Evolutionary conservation across 2,329 filamentous ascomycete species (phyloP), one percentile per base, ranked within the genome.

Genomic region (Escovopsis sp.): DNA sequence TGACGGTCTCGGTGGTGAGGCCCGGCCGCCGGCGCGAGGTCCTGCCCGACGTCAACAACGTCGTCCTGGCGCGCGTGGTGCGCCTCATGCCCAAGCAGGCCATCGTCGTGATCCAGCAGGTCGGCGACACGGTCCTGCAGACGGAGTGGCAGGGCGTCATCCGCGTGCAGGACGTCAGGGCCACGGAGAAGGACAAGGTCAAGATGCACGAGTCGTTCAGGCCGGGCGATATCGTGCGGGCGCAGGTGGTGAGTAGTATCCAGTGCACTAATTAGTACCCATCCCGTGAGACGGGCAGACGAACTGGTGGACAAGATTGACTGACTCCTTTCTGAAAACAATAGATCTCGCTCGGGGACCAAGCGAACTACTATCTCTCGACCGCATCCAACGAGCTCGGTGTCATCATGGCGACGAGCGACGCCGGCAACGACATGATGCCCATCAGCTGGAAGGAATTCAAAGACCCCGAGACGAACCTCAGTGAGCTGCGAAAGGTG

Each of bases 361-460:
- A 96, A 65, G 79, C 83, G 40, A 94, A 85, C 55, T 98, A 96
- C 60, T 98, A 95, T 60, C 72, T 94, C n/a, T 84, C 81, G 26
- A 98, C 91, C 1, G 86, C 87, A 26, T 77, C 77, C 51, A 96
- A 98, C 61, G 84, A 94, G 58, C 70, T 94, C 35, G 91, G 91
- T 3, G 89, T 96, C 45, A 84, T 98, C 34, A 85, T 96, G 78
- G 91, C 89, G 9, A 81, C 76, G 52, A 93, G 86, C 57, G 86
- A 94, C 59, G 75, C 74, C 3, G 88, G 88, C 1, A 89, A 93
- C 62, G 75, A 83, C 53, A 94, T 96, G 87, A 82, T 83, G 54
- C 89, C 91, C 2, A 75, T 94, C 43, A 93, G 81, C 62, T 98
- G 91, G 91, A 93, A 82, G 66, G 89, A 96, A 64, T 94, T 93